Base-by-base conservation (phyloP, 306 rosid genomes). In the Alnus rubra region DNA sequence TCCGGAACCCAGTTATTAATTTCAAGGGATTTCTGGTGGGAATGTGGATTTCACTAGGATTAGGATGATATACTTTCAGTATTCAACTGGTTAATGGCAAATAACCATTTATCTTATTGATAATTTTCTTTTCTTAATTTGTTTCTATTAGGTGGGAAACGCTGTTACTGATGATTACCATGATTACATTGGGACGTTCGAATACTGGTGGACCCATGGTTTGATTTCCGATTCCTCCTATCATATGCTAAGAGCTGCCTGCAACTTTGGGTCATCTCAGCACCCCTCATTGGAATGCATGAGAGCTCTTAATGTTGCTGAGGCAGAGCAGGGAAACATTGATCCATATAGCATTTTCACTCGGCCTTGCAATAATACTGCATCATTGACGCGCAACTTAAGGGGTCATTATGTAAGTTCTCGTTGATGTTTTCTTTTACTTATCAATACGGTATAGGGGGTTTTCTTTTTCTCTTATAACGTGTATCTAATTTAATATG, bases 161-260 rank as follows among this genome's bases (percentile, higher is more conserved):
- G 98, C 91, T 73, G 97, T 96, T 47, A 96, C 91, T 5, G 98
- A 96, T 87, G 98, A 96, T 84, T 90, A 87, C 84, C 92, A 96
- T 64, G 98, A 93, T 80, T 89, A 68, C 64, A 37, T 96, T 83
- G 99, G 98, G 75, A 91, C 98, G 63, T 96, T 93, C 45, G 93
- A 93, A 84, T 93, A 91, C 71, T 91, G 99, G 99, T 96, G 99
- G 97, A 89, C 91, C 52, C 98, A 96, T 76, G 98, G 98, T 78
- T 82, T 96, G 90, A 84, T 96, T 75, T 96, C 99, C 2, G 99
- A 96, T 93, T 93, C 97, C 44, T 85, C 99, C 31, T 91, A 91
- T 78, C 87, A 76, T 30, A 45, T 70, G 71, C 90, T 96, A 50
- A 82, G 78, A 74, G 79, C 30, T 51, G 79, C 82, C 28, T 96